Base-by-base conservation (phyloP, 2,329 filamentous ascomycete genomes). In the Coniochaeta prunicola region DNA sequence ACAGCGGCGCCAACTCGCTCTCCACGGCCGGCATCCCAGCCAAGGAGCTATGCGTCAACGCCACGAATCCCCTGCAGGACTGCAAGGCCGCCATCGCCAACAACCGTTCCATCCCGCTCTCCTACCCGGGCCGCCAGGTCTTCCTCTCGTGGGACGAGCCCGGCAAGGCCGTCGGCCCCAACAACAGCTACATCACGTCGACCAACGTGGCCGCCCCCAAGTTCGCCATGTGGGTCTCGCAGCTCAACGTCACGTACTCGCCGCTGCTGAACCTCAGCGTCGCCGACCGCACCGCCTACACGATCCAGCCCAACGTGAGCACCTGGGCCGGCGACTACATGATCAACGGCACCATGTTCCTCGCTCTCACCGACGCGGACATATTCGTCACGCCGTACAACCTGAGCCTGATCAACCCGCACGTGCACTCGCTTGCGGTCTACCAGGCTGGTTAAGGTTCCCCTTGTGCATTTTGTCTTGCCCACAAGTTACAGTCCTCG, bases 261-360 rank as follows among this genome's bases (percentile, higher is more conserved):
- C 76, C 80, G 0, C 69, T 90, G n/a, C 70, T 72, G n/a, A 76
- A 84, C 58, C 66, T 82, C 4, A 83, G 66, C 1, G 24, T 36
- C 12, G 33, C n/a, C 2, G 72, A 76, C 3, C 80, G 80, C 59
- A 75, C 75, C 2, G 89, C 86, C 0, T 87, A 78, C 68, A 91
- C 90, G 0, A 83, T 86, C 61, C 90, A 96, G 77, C 91, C 90
- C 0, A 82, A 88, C 63, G 76, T 81, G 7, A 81, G 83, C 38
- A 88, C 89, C 0, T 94, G 80, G 68, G 53, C 34, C 60, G 83
- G 84, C 1, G 86, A 92, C 58, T 86, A 86, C 0, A 82, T 83
- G 1, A 78, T 89, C 56, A 94, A 94, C 64, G 88, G 83, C 0
- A 94, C 91, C 4, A 88, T 92, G 73, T 94, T 93, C 68, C 75